Percentiles rank a stretch among this genome's conserved stretches.
Conservation (phyloP, 2,329 filamentous ascomycete species). For the Fusarium nematophilum region DNA sequence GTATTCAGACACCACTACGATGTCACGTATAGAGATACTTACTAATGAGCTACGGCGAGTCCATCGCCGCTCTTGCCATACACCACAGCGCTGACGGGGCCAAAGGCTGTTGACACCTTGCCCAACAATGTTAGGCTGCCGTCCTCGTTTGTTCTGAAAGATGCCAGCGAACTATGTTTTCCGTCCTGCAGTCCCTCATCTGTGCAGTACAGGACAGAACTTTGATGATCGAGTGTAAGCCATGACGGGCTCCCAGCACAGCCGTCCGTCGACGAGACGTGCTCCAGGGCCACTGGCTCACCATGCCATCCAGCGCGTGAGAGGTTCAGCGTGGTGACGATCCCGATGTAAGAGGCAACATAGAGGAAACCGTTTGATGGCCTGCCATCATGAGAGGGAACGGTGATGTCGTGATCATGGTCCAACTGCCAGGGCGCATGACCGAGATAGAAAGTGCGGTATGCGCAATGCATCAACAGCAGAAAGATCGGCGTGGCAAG, state of each 20-base stretch:
- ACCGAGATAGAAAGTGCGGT: constrained; percentile 17
- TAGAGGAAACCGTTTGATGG: constrained; percentile 49
- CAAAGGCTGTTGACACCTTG: constrained; percentile 49
- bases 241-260: constrained; percentile 69
- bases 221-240: constrained; percentile 65
- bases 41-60: constrained; percentile 61
- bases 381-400: not conserved
- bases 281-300: constrained; percentile 49
- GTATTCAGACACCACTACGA: not conserved
- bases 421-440: constrained; percentile 14
- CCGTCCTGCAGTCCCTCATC: constrained; percentile 64
- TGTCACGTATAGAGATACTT: constrained; percentile 39
- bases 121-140: constrained; percentile 54
- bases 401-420: constrained; percentile 13
- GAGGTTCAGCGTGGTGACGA: constrained; percentile 60
- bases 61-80: constrained; percentile 56
- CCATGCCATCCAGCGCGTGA: constrained; percentile 37
- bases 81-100: constrained; percentile 57
- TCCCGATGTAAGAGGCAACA: constrained; percentile 61
- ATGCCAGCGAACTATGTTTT: constrained; percentile 60
- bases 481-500: constrained; percentile 22
- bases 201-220: constrained; percentile 66
- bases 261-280: constrained; percentile 55
- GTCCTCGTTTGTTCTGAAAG: constrained; percentile 51
- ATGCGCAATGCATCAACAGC: constrained; percentile 31